A percentile compares a stretch with the other conserved stretches of the same genome.
phyloP scores from a whole-genome alignment of 768 basidiomycete species.

The Mycena olivaceomarginata region DNA sequence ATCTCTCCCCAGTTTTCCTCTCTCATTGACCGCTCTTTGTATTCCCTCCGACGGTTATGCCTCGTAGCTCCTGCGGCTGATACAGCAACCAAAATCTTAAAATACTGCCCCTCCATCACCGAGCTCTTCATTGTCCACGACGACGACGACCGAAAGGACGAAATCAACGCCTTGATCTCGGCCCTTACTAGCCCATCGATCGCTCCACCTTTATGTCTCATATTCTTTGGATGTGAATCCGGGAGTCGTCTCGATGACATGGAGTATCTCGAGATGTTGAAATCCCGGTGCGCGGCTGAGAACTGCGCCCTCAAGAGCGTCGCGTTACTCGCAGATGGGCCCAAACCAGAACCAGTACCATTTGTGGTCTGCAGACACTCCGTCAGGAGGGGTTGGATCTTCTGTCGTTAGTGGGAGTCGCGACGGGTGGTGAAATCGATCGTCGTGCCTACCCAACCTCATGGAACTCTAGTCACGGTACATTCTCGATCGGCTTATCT shows the following conservation, averaged over 20 bases:
- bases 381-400: conserved; percentile 17
- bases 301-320: background rate
- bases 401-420: background rate
- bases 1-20: background rate
- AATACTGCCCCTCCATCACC: no score
- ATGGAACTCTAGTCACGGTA: no score
- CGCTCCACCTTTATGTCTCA: background rate
- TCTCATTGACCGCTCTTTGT: background rate
- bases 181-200: background rate
- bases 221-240: background rate
- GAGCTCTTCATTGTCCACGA: no score
- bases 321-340: background rate
- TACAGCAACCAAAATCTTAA: no score
- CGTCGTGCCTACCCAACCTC: background rate
- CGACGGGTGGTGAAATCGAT: background rate
- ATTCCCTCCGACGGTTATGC: background rate
- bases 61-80: no score
- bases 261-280: background rate
- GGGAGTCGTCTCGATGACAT: background rate
- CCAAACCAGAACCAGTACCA: background rate
- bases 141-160: no score
- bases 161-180: no score
- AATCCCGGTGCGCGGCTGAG: background rate
- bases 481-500: no score
- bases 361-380: background rate